Percentiles rank a stretch among this genome's conserved stretches.
Evolutionary conservation across 495 filamentous ascomycete genomes (phyloP).

Genomic region (Tuber brumale): DNA sequence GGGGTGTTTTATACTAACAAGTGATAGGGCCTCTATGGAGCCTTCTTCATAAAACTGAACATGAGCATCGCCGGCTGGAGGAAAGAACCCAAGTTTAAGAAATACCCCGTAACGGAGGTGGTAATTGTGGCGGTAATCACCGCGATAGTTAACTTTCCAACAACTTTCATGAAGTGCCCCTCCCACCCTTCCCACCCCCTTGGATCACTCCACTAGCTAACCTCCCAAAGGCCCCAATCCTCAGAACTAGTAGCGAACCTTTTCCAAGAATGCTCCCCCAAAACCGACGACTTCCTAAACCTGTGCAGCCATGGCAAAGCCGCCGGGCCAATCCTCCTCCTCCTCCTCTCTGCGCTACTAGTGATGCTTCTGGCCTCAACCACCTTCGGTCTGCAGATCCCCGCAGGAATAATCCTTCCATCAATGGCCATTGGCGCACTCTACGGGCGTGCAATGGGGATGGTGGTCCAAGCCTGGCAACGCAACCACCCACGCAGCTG

Average conservation of each 20-base stretch:
- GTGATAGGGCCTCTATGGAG: conserved; percentile 71
- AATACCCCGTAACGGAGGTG: conserved; percentile 70
- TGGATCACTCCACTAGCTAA: conserved; percentile 17
- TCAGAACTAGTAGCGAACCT: conserved; percentile 87
- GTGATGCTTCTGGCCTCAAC: conserved; percentile 80
- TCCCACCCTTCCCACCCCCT: neutral
- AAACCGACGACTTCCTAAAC: conserved; percentile 73
- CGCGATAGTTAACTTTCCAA: conserved; percentile 86
- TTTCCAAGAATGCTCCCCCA: conserved; percentile 79
- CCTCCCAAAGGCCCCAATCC: conserved; percentile 56
- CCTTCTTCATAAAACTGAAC: conserved; percentile 89
- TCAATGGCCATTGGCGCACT: conserved; percentile 96
- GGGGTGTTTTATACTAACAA: conserved; percentile 14
- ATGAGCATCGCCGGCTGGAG: conserved; percentile 81
- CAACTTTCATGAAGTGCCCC: conserved; percentile 75
- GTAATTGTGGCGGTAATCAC: conserved; percentile 66
- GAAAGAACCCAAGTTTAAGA: conserved; percentile 54
- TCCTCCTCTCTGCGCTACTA: conserved; percentile 70
- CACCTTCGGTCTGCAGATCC: conserved; percentile 95
- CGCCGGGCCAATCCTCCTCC: conserved; percentile 66
- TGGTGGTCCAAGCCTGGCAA: conserved; percentile 85
- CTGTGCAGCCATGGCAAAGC: conserved; percentile 66
- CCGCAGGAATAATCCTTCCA: conserved; percentile 91
- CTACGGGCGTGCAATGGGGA: conserved; percentile 83
- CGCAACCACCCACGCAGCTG: conserved; percentile 66